Evolutionary conservation across 495 filamentous ascomycete genomes (phyloP).

Genomic region (Filosporella fistucella): DNA sequence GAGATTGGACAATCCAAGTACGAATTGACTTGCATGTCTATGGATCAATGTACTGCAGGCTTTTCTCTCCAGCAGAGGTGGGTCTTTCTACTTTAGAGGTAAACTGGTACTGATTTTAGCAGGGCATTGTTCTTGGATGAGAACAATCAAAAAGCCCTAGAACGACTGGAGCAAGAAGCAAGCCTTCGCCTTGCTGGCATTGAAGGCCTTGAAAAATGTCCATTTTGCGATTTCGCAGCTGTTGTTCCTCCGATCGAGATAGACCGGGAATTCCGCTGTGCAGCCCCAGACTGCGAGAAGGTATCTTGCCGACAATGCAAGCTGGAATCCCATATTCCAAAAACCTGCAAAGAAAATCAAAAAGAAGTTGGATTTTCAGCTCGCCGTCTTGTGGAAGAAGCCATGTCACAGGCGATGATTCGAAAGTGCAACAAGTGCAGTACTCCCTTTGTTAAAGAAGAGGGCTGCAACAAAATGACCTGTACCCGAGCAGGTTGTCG

Average conservation of each 20-base stretch:
- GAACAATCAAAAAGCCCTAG: conserved; percentile 51
- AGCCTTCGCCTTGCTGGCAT: conserved; percentile 60
- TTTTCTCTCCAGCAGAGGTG: conserved; percentile 43
- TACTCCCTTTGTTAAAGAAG: conserved; percentile 65
- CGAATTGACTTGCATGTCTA: conserved; percentile 49
- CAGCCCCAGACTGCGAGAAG: conserved; percentile 57
- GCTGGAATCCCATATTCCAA: conserved; percentile 67
- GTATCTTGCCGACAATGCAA: conserved; percentile 74
- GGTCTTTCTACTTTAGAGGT: not conserved
- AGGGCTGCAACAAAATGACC: conserved; percentile 81
- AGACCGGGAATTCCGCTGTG: conserved; percentile 72
- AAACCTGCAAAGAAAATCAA: conserved; percentile 63
- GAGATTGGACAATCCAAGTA: conserved; percentile 62
- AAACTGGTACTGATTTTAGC: not conserved
- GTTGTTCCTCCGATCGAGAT: conserved; percentile 63
- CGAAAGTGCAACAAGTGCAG: conserved; percentile 66
- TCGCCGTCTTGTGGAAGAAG: conserved; percentile 72
- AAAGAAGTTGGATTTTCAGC: conserved; percentile 54
- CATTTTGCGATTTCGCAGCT: conserved; percentile 79
- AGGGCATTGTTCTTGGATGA: conserved; percentile 49
- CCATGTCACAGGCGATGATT: conserved; percentile 75
- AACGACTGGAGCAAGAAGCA: conserved; percentile 64
- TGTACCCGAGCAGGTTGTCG: conserved; percentile 52
- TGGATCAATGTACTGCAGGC: conserved; percentile 35
- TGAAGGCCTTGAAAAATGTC: conserved; percentile 64